Conservation (phyloP, 495 filamentous ascomycete genomes). For the Penicillium angulare region DNA sequence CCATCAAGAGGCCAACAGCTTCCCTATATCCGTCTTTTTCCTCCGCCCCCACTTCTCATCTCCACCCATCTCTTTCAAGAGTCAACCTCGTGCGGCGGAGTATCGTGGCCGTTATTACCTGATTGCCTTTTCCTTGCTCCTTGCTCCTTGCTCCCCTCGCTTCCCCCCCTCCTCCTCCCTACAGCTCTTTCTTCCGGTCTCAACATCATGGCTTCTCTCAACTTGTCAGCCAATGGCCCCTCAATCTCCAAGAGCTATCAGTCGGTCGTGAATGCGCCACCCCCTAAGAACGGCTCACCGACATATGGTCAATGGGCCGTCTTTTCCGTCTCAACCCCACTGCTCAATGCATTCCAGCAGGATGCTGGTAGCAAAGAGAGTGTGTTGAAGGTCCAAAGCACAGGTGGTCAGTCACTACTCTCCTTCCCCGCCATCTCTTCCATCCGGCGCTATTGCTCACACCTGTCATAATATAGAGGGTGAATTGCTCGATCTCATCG, state of each 20-base stretch:
- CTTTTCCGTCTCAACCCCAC: constrained; percentile 85
- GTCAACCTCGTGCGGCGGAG: too few species aligned
- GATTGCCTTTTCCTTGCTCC: background rate
- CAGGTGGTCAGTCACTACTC: constrained; percentile 64
- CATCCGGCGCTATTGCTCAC: background rate
- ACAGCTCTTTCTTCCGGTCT: background rate
- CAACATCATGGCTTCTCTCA: constrained; percentile 79
- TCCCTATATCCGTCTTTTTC: too few species aligned
- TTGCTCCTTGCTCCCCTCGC: background rate
- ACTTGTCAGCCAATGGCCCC: constrained; percentile 84
- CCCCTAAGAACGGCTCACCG: constrained; percentile 57
- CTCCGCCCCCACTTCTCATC: too few species aligned
- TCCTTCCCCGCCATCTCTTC: background rate
- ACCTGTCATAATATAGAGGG: constrained; percentile 60
- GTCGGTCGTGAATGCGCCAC: constrained; percentile 72
- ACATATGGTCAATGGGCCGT: constrained; percentile 85
- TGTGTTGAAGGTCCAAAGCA: constrained; percentile 87
- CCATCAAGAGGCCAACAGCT: too few species aligned
- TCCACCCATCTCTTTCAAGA: too few species aligned
- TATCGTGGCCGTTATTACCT: too few species aligned
- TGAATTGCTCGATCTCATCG: constrained; percentile 89
- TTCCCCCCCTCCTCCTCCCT: background rate
- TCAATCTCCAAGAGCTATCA: constrained; percentile 93
- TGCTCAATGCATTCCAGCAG: constrained; percentile 86
- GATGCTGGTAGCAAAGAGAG: constrained; percentile 84